Conservation (phyloP, 2,329 filamentous ascomycete species). For the Thelonectria olida region DNA sequence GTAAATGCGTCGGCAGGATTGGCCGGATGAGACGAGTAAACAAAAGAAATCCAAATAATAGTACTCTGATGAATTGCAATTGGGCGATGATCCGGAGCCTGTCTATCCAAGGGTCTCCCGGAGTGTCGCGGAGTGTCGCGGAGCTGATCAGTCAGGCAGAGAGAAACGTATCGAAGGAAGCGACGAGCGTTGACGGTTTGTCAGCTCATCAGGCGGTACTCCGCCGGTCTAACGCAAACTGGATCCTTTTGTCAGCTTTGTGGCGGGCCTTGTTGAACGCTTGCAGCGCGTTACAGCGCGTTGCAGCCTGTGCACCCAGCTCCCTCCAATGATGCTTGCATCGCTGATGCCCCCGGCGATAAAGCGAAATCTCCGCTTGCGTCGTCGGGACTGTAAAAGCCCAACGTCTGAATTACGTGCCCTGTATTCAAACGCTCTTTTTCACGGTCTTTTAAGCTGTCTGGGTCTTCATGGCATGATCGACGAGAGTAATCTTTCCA, state of each 20-base stretch:
- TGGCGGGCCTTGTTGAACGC: neutral
- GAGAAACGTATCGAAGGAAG: constrained; percentile 19
- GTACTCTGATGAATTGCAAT: constrained; percentile 6
- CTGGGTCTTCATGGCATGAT: neutral
- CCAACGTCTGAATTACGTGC: neutral
- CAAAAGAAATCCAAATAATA: neutral
- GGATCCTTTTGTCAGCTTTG: constrained; percentile 9
- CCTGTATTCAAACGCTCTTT: no score
- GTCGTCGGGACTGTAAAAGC: constrained; percentile 3
- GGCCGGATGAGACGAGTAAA: neutral
- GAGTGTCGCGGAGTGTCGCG: no score
- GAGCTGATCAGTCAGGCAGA: neutral
- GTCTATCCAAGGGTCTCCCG: no score
- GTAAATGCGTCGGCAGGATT: no score
- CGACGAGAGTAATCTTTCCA: neutral
- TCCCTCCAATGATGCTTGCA: no score
- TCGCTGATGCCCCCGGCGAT: no score
- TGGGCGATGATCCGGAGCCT: constrained; percentile 15
- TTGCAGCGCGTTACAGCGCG: constrained; percentile 3
- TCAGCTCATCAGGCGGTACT: constrained; percentile 1
- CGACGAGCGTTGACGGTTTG: neutral
- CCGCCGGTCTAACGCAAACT: constrained; percentile 17
- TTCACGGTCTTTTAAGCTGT: no score
- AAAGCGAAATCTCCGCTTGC: constrained; percentile 14
- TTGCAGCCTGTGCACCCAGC: neutral